These are phyloP conservation scores for Bryoglossum gracile DNA, from an alignment of 495 filamentous ascomycete species.

Conservation along the genomic window DNA sequence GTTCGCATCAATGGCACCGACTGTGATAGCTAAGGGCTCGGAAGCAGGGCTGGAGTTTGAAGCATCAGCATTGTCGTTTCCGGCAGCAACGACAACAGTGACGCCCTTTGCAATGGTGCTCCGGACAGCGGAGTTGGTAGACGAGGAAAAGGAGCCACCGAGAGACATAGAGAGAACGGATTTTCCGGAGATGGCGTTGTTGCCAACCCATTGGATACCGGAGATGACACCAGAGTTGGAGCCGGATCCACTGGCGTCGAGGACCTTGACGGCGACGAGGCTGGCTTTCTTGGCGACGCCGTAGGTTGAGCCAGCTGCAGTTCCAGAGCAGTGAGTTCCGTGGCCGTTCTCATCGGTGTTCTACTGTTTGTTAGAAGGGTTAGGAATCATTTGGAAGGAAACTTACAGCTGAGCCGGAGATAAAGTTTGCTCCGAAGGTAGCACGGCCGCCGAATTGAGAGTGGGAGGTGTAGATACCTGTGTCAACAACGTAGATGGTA, in stretches of 20 bases:
- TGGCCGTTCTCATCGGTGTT: neutral
- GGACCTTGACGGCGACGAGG: neutral
- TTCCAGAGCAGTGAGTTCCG: neutral
- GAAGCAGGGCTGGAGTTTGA: neutral
- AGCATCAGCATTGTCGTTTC: neutral
- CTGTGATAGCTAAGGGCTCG: neutral
- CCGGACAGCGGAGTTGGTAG: conserved; percentile 14
- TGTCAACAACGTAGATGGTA: neutral
- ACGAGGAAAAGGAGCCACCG: too few relatives aligned
- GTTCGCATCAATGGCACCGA: neutral
- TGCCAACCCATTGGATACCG: neutral
- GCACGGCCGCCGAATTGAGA: neutral
- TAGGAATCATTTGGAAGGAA: neutral
- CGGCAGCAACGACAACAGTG: neutral
- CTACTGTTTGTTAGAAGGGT: neutral
- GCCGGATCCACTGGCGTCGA: neutral
- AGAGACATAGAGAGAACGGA: conserved; percentile 30
- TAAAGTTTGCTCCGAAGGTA: neutral
- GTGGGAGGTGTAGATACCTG: neutral
- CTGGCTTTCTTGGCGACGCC: neutral
- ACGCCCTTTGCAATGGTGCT: neutral
- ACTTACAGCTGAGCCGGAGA: neutral
- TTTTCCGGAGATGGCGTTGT: conserved; percentile 17
- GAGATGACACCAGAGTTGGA: neutral
- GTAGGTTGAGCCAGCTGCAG: neutral